Evolutionary conservation across 805 yeast species (phyloP).

Genomic region (Cyberlindnera petersonii): DNA sequence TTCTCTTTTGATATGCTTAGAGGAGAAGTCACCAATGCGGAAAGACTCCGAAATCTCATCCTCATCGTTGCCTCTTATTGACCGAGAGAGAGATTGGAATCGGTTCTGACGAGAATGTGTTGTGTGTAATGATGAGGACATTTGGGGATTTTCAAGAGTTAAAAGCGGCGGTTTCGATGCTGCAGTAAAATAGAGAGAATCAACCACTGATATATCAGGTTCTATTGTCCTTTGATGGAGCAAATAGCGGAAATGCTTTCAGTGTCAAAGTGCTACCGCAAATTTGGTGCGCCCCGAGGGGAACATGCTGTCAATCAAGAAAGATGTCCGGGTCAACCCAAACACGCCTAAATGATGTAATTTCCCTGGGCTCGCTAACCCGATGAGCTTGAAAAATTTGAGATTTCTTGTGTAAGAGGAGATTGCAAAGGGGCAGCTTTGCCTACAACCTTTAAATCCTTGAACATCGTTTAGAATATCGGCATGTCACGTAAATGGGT

Average conservation of each 20-base stretch:
- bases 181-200: no score
- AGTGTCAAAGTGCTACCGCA: background rate
- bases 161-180: no score
- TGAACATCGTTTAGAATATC: background rate
- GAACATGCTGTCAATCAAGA: no score
- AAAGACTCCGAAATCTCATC: conserved; percentile 20
- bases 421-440: background rate
- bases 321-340: background rate
- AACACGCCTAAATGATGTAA: background rate
- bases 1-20: conserved; percentile 25
- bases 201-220: no score
- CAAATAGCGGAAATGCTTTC: background rate
- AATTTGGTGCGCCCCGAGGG: no score
- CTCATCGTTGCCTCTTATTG: conserved; percentile 3
- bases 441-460: no score
- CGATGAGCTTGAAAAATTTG: conserved; percentile 8
- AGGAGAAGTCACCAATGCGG: conserved; percentile 28
- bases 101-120: conserved; percentile 17
- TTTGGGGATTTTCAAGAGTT: no score
- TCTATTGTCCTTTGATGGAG: no score
- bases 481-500: conserved; percentile 31
- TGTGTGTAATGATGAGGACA: conserved; percentile 8
- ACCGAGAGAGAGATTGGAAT: conserved; percentile 13
- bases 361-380: background rate
- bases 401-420: background rate